Base-by-base conservation (phyloP, 768 basidiomycete species). In the Pulveroboletus sp. region DNA sequence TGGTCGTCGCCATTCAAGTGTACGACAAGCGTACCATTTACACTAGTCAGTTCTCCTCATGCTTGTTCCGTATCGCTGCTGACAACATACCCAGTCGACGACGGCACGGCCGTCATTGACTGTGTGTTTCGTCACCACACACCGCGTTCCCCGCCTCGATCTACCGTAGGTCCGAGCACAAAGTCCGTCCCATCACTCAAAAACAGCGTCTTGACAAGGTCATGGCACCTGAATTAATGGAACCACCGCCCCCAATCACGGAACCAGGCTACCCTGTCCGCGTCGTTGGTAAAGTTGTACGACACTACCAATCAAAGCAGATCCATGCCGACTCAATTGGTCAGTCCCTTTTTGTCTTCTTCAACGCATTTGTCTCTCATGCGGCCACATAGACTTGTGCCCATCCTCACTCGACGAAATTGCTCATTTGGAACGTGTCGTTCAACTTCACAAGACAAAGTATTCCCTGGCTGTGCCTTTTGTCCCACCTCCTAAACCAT, bases 31-130 rank as follows among this genome's bases (percentile, higher is more conserved):
- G 79, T 32, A 69, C 80, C 14, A 56, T 82, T 2, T 89, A 89
- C 61, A 75, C 77, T 0, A 58, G 88, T 85, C 55, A 24, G 50
- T 47, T 8, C 17, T 16, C 8, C 23, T 36, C 14, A 36, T 23
- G 7, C 24, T 37, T n/a, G 6, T 31, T 2, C 3, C 5, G 17
- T 32, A 33, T 23, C 27, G n/a, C 16, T 38, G 13, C 42, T 53
- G 40, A 56, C 37, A 0, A 10, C 27, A 13, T 40, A 17, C 6
- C 24, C 43, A 90, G 86, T 90, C 50, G 89, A 91, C 59, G 89
- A 91, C 56, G 86, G 87, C 6, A 85, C 87, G 2, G 81, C 71
- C 24, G 81, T 85, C 4, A 73, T 91, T 21, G 87, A 90, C 39
- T 90, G 88, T 57, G 59, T 71, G 3, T 75, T 80, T 59, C 71